phyloP scores from a whole-genome alignment of 2,329 filamentous ascomycete species.

The Trichoderma lentiforme region DNA sequence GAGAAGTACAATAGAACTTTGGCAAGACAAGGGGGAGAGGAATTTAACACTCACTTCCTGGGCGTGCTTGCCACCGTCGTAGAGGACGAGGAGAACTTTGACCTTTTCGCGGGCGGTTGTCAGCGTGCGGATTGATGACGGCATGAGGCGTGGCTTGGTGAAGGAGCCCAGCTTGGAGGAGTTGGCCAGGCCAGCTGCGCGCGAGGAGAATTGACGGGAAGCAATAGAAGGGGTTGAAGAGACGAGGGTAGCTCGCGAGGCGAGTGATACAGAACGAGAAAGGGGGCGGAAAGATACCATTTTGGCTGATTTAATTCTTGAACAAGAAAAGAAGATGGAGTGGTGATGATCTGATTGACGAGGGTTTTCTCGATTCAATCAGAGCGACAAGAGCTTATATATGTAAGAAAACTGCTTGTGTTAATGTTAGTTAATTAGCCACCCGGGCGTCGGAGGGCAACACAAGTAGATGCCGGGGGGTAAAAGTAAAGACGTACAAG shows the following conservation, averaged over 20 bases:
- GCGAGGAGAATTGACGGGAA: slow-evolving; percentile 22
- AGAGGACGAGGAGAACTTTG: slow-evolving; percentile 91
- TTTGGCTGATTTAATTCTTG: slow-evolving; percentile 21
- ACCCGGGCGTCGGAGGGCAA: neutral
- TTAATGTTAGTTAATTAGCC: neutral
- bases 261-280: slow-evolving; percentile 27
- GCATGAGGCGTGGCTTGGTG: slow-evolving; percentile 10
- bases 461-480: neutral
- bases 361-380: neutral
- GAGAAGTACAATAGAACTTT: neutral
- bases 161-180: slow-evolving; percentile 34
- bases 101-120: slow-evolving; percentile 60
- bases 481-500: neutral
- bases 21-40: neutral
- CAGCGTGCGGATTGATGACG: slow-evolving; percentile 56
- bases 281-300: slow-evolving; percentile 33
- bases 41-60: slow-evolving; percentile 60
- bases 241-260: slow-evolving; percentile 27
- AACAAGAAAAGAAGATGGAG: neutral
- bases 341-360: neutral
- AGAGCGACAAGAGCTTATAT: neutral
- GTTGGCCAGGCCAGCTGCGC: slow-evolving; percentile 44
- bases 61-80: slow-evolving; percentile 89
- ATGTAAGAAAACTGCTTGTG: neutral
- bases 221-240: slow-evolving; percentile 24